Conservation (phyloP, 169 alveolate species). For the Plasmodium inui region DNA sequence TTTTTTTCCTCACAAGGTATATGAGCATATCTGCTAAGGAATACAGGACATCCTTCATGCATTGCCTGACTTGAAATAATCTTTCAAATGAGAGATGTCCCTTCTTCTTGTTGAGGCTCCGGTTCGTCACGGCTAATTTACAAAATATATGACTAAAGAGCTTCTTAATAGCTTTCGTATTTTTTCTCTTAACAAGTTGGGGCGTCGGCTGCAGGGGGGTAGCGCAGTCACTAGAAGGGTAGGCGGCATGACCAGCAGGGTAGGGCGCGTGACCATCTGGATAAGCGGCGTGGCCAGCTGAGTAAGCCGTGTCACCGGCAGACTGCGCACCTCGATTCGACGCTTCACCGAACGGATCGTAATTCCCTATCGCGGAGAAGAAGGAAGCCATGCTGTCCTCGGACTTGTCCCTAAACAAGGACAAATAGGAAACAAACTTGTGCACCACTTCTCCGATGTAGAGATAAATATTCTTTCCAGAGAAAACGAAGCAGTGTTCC, state of each 20-base stretch:
- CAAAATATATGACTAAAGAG: constrained; percentile 21
- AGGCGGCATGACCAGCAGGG: too few relatives aligned
- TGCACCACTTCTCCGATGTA: constrained; percentile 49
- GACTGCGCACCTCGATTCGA: neutral
- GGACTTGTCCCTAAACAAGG: constrained; percentile 24
- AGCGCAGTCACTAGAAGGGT: too few relatives aligned
- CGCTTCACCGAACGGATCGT: neutral
- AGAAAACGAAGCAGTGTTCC: neutral
- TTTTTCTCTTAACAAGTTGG: neutral
- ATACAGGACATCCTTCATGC: constrained; percentile 11
- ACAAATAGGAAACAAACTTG: constrained; percentile 23
- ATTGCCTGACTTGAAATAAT: constrained; percentile 7
- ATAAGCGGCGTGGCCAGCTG: too few relatives aligned
- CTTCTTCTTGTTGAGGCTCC: neutral
- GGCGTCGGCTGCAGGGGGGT: neutral
- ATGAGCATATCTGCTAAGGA: neutral
- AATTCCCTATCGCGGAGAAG: neutral
- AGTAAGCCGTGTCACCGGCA: neutral
- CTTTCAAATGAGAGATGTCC: neutral
- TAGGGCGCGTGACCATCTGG: too few relatives aligned
- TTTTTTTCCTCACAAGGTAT: constrained; percentile 18
- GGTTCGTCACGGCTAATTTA: neutral
- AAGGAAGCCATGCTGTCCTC: neutral
- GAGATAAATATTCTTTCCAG: neutral
- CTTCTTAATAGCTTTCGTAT: neutral